Evolutionary conservation across 148 eudicot species (phyloP).

Genomic region (Gaultheria prostrata): DNA sequence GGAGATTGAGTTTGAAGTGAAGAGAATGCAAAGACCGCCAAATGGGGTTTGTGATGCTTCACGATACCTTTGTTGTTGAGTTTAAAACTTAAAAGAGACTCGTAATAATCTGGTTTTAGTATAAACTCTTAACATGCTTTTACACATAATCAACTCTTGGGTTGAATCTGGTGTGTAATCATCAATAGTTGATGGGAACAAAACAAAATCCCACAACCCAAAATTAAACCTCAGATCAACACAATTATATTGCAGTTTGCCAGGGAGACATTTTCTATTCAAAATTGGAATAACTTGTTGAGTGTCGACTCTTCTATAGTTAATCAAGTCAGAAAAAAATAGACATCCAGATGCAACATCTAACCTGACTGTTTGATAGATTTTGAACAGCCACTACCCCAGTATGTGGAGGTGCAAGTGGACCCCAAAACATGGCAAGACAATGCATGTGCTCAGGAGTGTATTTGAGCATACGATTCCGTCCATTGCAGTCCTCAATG

Average conservation of each 20-base stretch:
- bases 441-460: conserved; percentile 99
- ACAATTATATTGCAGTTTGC: neutral
- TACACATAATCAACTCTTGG: neutral
- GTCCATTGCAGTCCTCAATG: conserved; percentile 77
- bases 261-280: neutral
- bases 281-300: conserved; percentile 2
- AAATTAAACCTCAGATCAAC: neutral
- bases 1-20: no score
- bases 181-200: neutral
- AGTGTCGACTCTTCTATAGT: neutral
- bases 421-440: conserved; percentile 98
- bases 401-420: conserved; percentile 93
- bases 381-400: conserved; percentile 90
- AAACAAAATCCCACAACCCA: neutral
- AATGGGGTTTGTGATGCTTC: neutral
- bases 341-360: conserved; percentile 2
- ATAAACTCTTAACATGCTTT: neutral
- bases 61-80: neutral
- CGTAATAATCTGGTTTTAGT: neutral
- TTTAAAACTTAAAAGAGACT: neutral
- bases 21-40: no score
- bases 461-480: conserved; percentile 88
- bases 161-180: neutral
- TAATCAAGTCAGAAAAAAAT: neutral
- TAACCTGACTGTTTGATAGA: conserved; percentile 75